phyloP scores from a whole-genome alignment of 2,329 filamentous ascomycete species.

The Incumbomyces lentus region DNA sequence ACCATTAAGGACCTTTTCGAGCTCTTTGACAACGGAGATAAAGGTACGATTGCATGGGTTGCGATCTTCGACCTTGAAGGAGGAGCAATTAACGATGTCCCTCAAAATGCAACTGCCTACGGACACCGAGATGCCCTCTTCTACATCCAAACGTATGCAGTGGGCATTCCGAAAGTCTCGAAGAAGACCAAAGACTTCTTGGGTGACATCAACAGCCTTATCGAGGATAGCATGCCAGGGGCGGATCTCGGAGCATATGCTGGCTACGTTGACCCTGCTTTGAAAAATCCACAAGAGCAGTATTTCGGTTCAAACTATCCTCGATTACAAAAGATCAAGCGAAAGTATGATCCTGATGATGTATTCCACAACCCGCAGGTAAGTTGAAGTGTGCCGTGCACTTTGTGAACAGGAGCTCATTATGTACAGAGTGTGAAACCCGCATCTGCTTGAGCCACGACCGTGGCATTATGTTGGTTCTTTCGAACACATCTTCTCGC shows the following conservation, averaged over 20 bases:
- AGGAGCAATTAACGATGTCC: constrained; percentile 48
- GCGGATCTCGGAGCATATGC: constrained; percentile 45
- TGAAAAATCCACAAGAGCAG: constrained; percentile 37
- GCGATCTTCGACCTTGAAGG: constrained; percentile 53
- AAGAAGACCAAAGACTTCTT: constrained; percentile 42
- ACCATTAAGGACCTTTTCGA: constrained; percentile 42
- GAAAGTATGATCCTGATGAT: constrained; percentile 42
- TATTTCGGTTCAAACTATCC: constrained; percentile 49
- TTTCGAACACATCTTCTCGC: too few relatives aligned
- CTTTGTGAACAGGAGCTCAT: too few relatives aligned
- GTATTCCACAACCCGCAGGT: constrained; percentile 49
- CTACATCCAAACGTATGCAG: constrained; percentile 53
- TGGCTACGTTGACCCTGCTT: constrained; percentile 50
- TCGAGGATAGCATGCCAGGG: constrained; percentile 30
- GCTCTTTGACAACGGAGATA: constrained; percentile 41
- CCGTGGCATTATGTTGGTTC: too few relatives aligned
- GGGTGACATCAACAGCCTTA: constrained; percentile 39
- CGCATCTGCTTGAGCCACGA: too few relatives aligned
- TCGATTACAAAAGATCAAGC: constrained; percentile 41
- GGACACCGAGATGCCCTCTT: constrained; percentile 54
- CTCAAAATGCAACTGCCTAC: constrained; percentile 49
- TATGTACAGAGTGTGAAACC: too few relatives aligned
- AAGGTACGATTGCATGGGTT: constrained; percentile 48
- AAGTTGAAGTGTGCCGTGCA: too few relatives aligned
- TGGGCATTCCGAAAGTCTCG: constrained; percentile 39